A percentile compares a stretch with the other conserved stretches of the same genome.
phyloP scores from a whole-genome alignment of 2,329 filamentous ascomycete species.

The Blastomyces gilchristii region DNA sequence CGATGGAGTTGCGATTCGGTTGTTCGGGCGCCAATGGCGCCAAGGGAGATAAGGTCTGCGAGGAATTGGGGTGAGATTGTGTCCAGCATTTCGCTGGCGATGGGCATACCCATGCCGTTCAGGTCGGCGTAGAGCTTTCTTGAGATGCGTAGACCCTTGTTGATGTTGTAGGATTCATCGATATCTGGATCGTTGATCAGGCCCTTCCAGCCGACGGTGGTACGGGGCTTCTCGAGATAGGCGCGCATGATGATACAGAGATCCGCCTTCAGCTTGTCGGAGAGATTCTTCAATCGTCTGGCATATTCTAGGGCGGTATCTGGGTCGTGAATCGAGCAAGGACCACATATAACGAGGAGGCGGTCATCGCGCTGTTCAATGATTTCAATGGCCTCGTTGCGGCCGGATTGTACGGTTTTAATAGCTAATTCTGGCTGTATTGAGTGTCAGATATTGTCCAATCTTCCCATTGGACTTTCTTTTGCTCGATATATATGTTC shows the following conservation, averaged over 20 bases:
- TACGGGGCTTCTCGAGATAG: conserved; percentile 97
- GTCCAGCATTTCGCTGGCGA: conserved; percentile 96
- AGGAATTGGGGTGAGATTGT: conserved; percentile 98
- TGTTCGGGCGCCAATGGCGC: conserved; percentile 89
- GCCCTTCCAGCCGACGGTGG: conserved; percentile 97
- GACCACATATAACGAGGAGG: conserved; percentile 86
- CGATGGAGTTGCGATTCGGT: conserved; percentile 95
- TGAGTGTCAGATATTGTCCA: neutral
- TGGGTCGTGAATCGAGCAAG: conserved; percentile 96
- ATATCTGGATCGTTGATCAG: conserved; percentile 99
- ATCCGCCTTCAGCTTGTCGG: conserved; percentile 70
- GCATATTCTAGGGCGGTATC: conserved; percentile 81
- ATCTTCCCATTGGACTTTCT: neutral
- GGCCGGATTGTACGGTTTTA: conserved; percentile 34
- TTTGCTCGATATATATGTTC: neutral
- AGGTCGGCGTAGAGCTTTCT: conserved; percentile 88
- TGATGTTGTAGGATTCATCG: conserved; percentile 95
- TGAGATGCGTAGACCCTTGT: conserved; percentile 91
- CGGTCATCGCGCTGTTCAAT: conserved; percentile 69
- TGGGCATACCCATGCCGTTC: conserved; percentile 78
- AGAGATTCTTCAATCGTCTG: conserved; percentile 61
- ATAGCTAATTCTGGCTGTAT: conserved; percentile 31
- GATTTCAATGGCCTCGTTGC: conserved; percentile 56
- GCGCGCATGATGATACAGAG: conserved; percentile 93
- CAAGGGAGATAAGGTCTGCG: conserved; percentile 87